These are phyloP conservation scores for Cytospora paraplurivora DNA, from an alignment of 2,329 filamentous ascomycete species.

Conservation along the genomic window DNA sequence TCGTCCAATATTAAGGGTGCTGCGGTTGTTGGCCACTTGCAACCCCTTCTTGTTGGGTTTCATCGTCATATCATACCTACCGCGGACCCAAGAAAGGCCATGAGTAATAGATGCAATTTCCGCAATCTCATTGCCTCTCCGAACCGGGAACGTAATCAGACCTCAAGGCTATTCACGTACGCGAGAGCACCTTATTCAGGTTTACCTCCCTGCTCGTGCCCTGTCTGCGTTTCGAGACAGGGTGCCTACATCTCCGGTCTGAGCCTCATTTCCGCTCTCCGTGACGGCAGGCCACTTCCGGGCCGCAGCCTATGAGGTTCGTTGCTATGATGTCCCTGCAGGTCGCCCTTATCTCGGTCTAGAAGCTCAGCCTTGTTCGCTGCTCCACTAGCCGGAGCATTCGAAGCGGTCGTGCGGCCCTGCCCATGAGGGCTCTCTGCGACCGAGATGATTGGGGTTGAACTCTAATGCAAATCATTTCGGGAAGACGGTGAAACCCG, in stretches of 20 bases:
- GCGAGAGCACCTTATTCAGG: background rate
- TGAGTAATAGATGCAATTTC: background rate
- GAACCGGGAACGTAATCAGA: background rate
- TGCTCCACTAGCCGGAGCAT: constrained; percentile 11
- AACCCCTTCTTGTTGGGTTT: background rate
- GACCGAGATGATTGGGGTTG: background rate
- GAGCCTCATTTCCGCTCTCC: constrained; percentile 4
- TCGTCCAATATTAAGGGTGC: background rate
- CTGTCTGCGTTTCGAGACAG: background rate
- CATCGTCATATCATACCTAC: background rate
- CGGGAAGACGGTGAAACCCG: constrained; percentile 5
- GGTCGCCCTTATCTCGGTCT: background rate
- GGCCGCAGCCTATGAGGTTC: background rate
- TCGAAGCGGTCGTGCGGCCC: constrained; percentile 1
- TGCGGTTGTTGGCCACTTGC: constrained; percentile 4
- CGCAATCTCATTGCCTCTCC: constrained; percentile 1
- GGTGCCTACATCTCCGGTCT: background rate
- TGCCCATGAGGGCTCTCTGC: background rate
- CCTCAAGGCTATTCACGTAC: background rate
- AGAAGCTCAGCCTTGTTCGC: constrained; percentile 11
- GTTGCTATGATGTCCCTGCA: background rate
- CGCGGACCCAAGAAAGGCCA: background rate
- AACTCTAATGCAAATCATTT: constrained; percentile 2
- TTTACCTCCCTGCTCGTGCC: background rate
- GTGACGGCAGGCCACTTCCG: background rate